Base-by-base conservation (phyloP, 495 filamentous ascomycete species). In the Mycothermus thermophilus region DNA sequence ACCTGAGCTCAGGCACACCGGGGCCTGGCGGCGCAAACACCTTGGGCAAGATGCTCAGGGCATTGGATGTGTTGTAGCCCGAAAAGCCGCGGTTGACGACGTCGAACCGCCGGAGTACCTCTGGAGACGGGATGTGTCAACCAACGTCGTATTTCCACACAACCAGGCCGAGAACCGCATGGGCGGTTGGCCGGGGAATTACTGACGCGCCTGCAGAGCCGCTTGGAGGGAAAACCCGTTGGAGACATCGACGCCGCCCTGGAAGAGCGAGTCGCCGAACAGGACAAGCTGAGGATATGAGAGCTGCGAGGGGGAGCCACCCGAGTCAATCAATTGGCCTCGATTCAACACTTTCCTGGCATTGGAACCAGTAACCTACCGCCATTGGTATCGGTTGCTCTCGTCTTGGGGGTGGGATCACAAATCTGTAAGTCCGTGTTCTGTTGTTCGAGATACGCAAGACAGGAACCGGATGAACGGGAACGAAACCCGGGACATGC, bases 261-360 rank as follows among this genome's bases (percentile, higher is more conserved):
- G 72, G 15, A 80, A 77, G 44, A 92, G 73, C 18, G 80, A 85
- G 50, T 92, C 83, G 19, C 83, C 83, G 47, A 92, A 83, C 14
- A 88, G 71, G 27, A 88, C 61, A 47, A 88, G 71, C 48, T 86
- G 81, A 16, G 64, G 58, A 43, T 67, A 64, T 4, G 62, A 50
- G 35, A 49, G 48, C 59, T 57, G 30, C 27, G 4, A 25, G 25
- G 37, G 23, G 34, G 30, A n/a, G n/a, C n/a, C n/a, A n/a, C n/a
- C n/a, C n/a, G n/a, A n/a, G n/a, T n/a, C n/a, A n/a, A n/a, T n/a
- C n/a, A n/a, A n/a, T n/a, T n/a, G n/a, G n/a, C n/a, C n/a, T n/a
- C n/a, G n/a, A n/a, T n/a, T n/a, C n/a, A n/a, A n/a, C n/a, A n/a
- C n/a, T n/a, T n/a, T n/a, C n/a, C n/a, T 51, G 14, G 2, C 14